phyloP scores from a whole-genome alignment of 257 asterid genomes.

The Solanum ossicruentum region DNA sequence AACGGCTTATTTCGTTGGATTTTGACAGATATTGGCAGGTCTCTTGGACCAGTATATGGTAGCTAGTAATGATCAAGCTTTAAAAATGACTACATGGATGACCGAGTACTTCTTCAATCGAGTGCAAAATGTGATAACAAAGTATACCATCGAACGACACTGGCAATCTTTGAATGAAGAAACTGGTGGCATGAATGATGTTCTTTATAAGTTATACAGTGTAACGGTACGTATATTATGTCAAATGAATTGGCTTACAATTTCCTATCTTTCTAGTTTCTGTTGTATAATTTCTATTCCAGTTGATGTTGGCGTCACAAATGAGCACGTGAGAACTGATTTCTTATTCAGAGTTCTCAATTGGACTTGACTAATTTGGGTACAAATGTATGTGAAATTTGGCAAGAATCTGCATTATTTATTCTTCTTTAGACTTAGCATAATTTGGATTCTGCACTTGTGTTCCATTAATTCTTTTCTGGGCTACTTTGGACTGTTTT shows the following conservation, averaged over 20 bases:
- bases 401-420: not conserved
- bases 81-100: constrained; percentile 49
- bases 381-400: not conserved
- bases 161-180: constrained; percentile 74
- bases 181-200: constrained; percentile 95
- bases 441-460: not conserved
- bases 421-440: not conserved
- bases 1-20: not conserved
- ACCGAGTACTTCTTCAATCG: constrained; percentile 75
- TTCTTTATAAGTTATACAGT: constrained; percentile 55
- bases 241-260: not conserved
- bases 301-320: not conserved
- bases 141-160: constrained; percentile 57
- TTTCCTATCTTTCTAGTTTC: not conserved
- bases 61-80: constrained; percentile 51
- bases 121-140: constrained; percentile 55
- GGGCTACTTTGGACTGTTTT: not conserved
- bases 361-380: not conserved
- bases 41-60: constrained; percentile 68
- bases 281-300: not conserved
- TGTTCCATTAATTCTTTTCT: not conserved
- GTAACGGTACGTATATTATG: constrained; percentile 40
- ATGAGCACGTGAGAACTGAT: not conserved
- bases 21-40: constrained; percentile 66
- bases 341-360: not conserved